Evolutionary conservation across 805 yeast species (phyloP), one percentile per base, ranked within the genome.

Genomic region (Metschnikowia similis): DNA sequence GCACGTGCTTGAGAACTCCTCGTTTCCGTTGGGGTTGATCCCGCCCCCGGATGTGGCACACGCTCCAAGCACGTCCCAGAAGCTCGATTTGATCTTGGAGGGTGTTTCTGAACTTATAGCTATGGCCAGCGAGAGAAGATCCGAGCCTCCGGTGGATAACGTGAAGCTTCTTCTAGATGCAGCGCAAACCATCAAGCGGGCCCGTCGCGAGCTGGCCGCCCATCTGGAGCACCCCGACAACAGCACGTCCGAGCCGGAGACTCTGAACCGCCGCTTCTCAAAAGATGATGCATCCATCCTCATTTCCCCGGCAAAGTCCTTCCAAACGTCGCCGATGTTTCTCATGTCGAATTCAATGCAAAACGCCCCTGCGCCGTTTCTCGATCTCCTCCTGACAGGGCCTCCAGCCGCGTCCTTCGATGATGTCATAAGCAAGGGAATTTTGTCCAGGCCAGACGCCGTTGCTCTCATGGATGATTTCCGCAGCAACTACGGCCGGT

Each of bases 401-500:
- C 45, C 45, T 53, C 44, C 40, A 34, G 35, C 41, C 32, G 11
- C 60, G 56, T 7, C 50, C 47, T 5, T 48, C 35, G 34, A 41
- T 38, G 88, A 85, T 59, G 63, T 85, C 2, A 69, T 87, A 2
- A 56, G 77, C 2, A 57, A 77, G 27, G 80, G 80, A 1, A 65
- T 85, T 4, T 57, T 87, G 13, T 59, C 80, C 1, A 57, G 71
- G 37, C 63, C 66, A 2, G 82, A 84, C 55, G 81, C 81, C 0
- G 56, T 75, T 6, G 70, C 71, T 14, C 64, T 86, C 36, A 66
- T 87, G 55, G 74, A 73, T 47, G 78, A 77, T 42, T 87, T 87
- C 61, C 69, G 85, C 39, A 79, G 82, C 44, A 76, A 85, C 58
- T 87, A 83, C 60, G 89, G 90, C 4, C 74, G 89, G 30, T 87